Percentiles rank a stretch among this genome's conserved stretches.
These are phyloP conservation scores for Dictyostelium capitatum DNA, from an alignment of 78 protist genomes.

Conservation along the genomic window DNA sequence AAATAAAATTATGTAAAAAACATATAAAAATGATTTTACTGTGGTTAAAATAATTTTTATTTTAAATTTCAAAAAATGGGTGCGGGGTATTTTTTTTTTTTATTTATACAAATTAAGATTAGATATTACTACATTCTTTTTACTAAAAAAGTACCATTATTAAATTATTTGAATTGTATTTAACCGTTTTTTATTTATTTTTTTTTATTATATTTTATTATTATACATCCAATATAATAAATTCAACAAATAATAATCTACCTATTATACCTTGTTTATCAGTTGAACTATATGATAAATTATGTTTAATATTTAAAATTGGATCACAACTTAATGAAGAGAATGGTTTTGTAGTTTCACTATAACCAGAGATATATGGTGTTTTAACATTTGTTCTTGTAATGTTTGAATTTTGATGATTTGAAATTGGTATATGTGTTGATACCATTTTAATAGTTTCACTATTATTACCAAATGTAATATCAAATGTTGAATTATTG, in stretches of 20 bases:
- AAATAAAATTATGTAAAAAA: too few relatives aligned
- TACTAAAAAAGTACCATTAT: background rate
- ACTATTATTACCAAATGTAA: background rate
- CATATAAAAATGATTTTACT: too few relatives aligned
- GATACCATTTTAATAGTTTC: background rate
- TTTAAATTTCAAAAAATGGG: too few relatives aligned
- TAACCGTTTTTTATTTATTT: background rate
- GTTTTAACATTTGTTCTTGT: background rate
- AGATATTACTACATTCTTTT: too few relatives aligned
- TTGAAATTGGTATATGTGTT: too few relatives aligned
- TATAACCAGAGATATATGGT: background rate
- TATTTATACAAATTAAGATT: too few relatives aligned
- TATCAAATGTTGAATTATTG: background rate
- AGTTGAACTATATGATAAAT: background rate
- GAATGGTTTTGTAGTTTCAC: background rate
- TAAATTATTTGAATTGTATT: too few relatives aligned
- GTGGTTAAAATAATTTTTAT: too few relatives aligned
- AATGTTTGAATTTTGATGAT: too few relatives aligned
- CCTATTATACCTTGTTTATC: background rate
- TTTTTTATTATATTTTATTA: background rate
- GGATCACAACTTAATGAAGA: background rate
- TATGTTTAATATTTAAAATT: background rate
- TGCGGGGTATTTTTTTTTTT: too few relatives aligned
- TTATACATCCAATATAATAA: background rate
- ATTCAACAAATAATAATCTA: background rate